These are phyloP conservation scores for Penicillium brasilianum DNA, from an alignment of 2,329 filamentous ascomycete genomes.

Conservation along the genomic window DNA sequence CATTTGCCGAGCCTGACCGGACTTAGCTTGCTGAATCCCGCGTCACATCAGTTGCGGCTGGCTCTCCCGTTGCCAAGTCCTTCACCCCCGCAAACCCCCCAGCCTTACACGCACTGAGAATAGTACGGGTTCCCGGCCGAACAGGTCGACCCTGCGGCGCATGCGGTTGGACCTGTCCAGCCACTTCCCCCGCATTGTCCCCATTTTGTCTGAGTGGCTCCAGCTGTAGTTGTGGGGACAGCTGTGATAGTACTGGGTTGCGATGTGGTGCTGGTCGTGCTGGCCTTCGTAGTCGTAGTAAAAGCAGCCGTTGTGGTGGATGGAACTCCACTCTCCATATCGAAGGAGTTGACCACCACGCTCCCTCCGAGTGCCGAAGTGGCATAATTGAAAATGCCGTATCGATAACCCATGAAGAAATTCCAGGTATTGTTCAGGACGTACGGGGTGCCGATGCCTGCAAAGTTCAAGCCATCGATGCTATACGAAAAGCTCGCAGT, in stretches of 20 bases:
- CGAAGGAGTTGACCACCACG: slow-evolving; percentile 27
- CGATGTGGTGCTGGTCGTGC: not conserved
- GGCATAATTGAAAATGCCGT: slow-evolving; percentile 57
- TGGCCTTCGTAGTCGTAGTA: no score
- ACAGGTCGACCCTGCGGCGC: slow-evolving; percentile 7
- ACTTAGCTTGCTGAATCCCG: not conserved
- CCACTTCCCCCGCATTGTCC: slow-evolving; percentile 10
- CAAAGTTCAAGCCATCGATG: slow-evolving; percentile 49
- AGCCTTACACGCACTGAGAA: not conserved
- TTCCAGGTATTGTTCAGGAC: slow-evolving; percentile 51
- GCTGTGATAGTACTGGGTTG: not conserved
- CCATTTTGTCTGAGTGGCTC: not conserved
- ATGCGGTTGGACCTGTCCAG: slow-evolving; percentile 7
- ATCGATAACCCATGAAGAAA: slow-evolving; percentile 58
- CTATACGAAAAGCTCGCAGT: slow-evolving; percentile 51
- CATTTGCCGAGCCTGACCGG: not conserved
- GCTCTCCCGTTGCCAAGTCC: not conserved
- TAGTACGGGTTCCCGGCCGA: slow-evolving; percentile 5
- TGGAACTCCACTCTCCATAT: slow-evolving; percentile 9
- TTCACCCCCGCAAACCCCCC: not conserved
- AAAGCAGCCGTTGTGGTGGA: not conserved
- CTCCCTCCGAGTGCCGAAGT: slow-evolving; percentile 51
- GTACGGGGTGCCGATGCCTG: slow-evolving; percentile 40
- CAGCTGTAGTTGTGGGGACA: not conserved
- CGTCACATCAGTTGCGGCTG: not conserved